Percentiles rank a stretch among this genome's conserved stretches.
Evolutionary conservation across 2,329 filamentous ascomycete genomes (phyloP).

Genomic region (Curvularia verruculosa): DNA sequence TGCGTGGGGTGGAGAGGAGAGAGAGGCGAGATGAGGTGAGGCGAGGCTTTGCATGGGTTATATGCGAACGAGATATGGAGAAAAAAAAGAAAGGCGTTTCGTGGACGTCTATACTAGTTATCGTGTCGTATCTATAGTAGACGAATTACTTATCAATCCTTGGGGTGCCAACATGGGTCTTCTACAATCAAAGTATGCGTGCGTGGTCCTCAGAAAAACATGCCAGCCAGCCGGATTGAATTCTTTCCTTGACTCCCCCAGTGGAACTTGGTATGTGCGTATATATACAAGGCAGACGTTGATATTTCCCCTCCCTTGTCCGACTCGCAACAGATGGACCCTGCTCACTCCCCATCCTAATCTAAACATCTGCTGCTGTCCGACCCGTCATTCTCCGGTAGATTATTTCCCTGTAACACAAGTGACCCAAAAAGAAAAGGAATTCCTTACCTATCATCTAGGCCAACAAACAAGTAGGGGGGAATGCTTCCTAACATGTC

Average conservation of each 20-base stretch:
- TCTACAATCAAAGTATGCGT: too few relatives aligned
- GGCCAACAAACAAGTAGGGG: neutral
- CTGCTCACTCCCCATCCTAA: neutral
- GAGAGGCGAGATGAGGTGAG: too few relatives aligned
- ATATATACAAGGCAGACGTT: conserved; percentile 2
- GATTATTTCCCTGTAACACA: conserved; percentile 14
- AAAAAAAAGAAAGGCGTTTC: too few relatives aligned
- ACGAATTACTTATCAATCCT: too few relatives aligned
- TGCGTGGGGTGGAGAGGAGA: too few relatives aligned
- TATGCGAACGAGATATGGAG: too few relatives aligned
- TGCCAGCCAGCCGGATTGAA: conserved; percentile 3
- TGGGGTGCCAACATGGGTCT: too few relatives aligned
- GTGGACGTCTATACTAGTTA: neutral
- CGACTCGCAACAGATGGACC: neutral
- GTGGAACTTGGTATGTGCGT: conserved; percentile 2
- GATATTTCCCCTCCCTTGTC: neutral
- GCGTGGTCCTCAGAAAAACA: too few relatives aligned
- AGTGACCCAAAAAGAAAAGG: neutral
- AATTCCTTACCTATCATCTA: neutral
- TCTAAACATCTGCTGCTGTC: too few relatives aligned
- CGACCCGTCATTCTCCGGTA: neutral
- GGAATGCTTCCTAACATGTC: conserved; percentile 7
- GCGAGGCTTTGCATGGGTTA: too few relatives aligned
- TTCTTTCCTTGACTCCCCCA: neutral
- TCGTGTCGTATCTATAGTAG: neutral